Percentiles rank a stretch among this genome's conserved stretches.
Evolutionary conservation across 108 stramenopile genomes (phyloP).

Genomic region (Chaetoceros tenuissimus): DNA sequence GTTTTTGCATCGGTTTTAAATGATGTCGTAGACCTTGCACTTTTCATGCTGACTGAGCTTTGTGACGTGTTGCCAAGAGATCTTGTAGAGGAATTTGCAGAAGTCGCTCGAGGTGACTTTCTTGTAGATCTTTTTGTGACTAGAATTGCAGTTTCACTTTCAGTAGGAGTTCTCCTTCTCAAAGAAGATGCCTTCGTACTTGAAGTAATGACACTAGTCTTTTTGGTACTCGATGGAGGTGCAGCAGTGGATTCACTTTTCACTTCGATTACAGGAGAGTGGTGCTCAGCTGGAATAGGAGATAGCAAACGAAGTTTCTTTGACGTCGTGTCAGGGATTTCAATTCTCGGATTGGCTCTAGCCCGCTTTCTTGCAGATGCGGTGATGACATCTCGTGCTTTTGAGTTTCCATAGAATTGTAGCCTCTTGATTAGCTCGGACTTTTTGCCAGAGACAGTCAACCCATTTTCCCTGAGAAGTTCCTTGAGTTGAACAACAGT

Average conservation of each 20-base stretch:
- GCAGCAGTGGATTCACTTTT: no score
- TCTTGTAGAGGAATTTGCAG: no score
- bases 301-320: background rate
- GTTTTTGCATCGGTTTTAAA: no score
- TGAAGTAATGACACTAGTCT: background rate
- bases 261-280: no score
- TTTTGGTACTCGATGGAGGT: background rate
- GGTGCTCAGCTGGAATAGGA: background rate
- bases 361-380: background rate
- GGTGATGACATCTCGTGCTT: background rate
- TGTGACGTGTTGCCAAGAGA: no score
- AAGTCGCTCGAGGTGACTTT: background rate
- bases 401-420: background rate
- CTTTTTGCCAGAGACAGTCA: background rate
- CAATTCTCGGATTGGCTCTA: background rate
- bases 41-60: no score
- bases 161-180: background rate
- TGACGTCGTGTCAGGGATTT: background rate
- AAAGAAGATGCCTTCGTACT: background rate
- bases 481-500: background rate
- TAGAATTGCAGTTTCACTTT: background rate
- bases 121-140: background rate
- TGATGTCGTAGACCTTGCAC: no score
- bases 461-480: background rate
- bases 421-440: background rate